A percentile compares a stretch with the other conserved stretches of the same genome.
Conservation (phyloP, 768 basidiomycete genomes). For the Xerocomellus chrysenteron region DNA sequence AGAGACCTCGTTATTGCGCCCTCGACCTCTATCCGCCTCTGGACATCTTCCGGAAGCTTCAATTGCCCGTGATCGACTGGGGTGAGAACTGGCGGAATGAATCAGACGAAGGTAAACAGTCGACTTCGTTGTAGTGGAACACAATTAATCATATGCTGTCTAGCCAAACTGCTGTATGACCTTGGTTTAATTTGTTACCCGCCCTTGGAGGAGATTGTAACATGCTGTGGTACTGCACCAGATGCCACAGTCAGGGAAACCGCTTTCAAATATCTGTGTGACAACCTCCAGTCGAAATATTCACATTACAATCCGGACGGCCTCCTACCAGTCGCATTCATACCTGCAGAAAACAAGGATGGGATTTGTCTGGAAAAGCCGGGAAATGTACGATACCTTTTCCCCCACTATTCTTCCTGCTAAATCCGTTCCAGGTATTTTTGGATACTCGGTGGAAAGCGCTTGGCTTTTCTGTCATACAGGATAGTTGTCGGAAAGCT, state of each 20-base stretch:
- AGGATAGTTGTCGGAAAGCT: constrained; percentile 47
- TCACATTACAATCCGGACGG: constrained; percentile 45
- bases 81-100: constrained; percentile 65
- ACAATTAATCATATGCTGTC: constrained; percentile 25
- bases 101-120: background rate
- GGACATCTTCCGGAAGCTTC: constrained; percentile 61
- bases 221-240: constrained; percentile 47
- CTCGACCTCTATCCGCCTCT: constrained; percentile 81
- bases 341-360: background rate
- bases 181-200: constrained; percentile 42
- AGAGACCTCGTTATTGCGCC: constrained; percentile 38
- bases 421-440: background rate
- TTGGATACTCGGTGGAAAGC: constrained; percentile 40
- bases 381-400: background rate
- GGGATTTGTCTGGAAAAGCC: background rate
- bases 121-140: constrained; percentile 26
- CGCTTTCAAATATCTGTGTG: constrained; percentile 72
- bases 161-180: constrained; percentile 13
- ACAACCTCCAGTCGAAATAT: constrained; percentile 8
- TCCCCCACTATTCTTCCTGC: constrained; percentile 35
- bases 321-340: too few relatives aligned
- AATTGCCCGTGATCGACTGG: constrained; percentile 84
- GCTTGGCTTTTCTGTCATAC: constrained; percentile 72
- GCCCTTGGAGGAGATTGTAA: constrained; percentile 58
- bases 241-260: constrained; percentile 46